Evolutionary conservation across 805 yeast species (phyloP).

Genomic region (Candida chauliodis): DNA sequence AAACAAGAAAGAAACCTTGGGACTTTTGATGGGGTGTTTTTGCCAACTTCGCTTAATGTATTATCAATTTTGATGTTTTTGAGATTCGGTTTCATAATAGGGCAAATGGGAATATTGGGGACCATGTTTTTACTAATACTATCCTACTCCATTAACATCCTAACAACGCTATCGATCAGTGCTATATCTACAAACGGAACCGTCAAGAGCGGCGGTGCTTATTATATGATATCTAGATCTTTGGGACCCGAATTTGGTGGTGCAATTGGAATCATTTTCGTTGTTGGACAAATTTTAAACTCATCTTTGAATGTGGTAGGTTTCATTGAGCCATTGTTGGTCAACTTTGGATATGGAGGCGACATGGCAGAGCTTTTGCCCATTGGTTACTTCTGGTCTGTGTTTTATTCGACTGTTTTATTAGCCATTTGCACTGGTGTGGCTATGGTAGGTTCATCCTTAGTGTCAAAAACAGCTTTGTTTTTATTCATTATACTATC

Average conservation of each 20-base stretch:
- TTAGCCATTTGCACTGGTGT: slow-evolving; percentile 69
- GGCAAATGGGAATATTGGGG: slow-evolving; percentile 90
- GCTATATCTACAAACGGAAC: slow-evolving; percentile 98
- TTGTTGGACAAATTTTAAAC: slow-evolving; percentile 89
- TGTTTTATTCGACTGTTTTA: slow-evolving; percentile 67
- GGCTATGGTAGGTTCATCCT: slow-evolving; percentile 74
- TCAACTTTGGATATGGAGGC: slow-evolving; percentile 72
- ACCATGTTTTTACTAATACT: slow-evolving; percentile 61
- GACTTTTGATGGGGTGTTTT: slow-evolving; percentile 85
- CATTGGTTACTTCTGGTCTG: slow-evolving; percentile 62
- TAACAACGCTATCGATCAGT: slow-evolving; percentile 86
- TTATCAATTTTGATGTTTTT: slow-evolving; percentile 91
- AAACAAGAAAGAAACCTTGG: slow-evolving; percentile 49
- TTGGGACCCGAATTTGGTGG: slow-evolving; percentile 99
- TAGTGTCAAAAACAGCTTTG: slow-evolving; percentile 81
- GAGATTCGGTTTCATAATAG: slow-evolving; percentile 91
- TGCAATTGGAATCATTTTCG: slow-evolving; percentile 91
- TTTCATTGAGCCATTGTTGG: slow-evolving; percentile 83
- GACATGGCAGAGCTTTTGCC: slow-evolving; percentile 59
- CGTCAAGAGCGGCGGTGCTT: slow-evolving; percentile 97
- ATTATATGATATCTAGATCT: slow-evolving; percentile 92
- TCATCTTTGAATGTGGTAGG: slow-evolving; percentile 94
- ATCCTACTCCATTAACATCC: slow-evolving; percentile 75
- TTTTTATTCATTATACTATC: slow-evolving; percentile 64
- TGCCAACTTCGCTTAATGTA: slow-evolving; percentile 91